Base-by-base conservation (phyloP, 352 stramenopile genomes). In the Pythium oligandrum region DNA sequence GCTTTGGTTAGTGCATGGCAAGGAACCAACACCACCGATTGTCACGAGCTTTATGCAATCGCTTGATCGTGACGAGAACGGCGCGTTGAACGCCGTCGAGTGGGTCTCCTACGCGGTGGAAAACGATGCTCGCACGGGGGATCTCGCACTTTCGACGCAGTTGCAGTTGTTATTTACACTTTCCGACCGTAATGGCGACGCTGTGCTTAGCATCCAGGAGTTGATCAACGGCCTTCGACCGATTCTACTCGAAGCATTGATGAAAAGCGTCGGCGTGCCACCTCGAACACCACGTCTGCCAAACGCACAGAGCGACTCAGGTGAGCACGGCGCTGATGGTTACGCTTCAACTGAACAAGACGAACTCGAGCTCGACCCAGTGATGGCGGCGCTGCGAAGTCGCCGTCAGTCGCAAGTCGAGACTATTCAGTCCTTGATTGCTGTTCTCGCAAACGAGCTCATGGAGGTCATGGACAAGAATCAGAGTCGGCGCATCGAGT, bases 41-140 rank as follows among this genome's bases (percentile, higher is more conserved):
- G 70, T 86, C 0, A 55, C 73, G 6, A 73, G 52, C 46, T 78
- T 85, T 51, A 83, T 85, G 72, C 71, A 70, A n/a, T 78, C 81
- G 26, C 66, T 91, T 26, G 78, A 88, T 34, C 40, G 40, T 2
- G 74, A 86, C 43, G 53, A 70, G 7, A 83, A 87, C 40, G 70
- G 65, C 36, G 42, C 57, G 17, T 64, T 91, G 1, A 88, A 66
- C 37, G 71, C 64, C 3, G 64, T 82, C 9, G 78, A 89, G 38
- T 91, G 81, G 81, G 73, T 91, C 49, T 71, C 70, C 31, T 91
- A 81, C 55, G 76, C 78, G 0, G 51, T 89, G 3, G 72, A 79
- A 44, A 78, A 56, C 40, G 75, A 89, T 39, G 58, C 59, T 11
- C 48, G 61, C 4, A 83, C 65, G 0, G 66, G 72, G 3, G 66